Evolutionary conservation across 2,329 filamentous ascomycete species (phyloP), one percentile per base, ranked within the genome.

Genomic region (Hypoxylon sp.): DNA sequence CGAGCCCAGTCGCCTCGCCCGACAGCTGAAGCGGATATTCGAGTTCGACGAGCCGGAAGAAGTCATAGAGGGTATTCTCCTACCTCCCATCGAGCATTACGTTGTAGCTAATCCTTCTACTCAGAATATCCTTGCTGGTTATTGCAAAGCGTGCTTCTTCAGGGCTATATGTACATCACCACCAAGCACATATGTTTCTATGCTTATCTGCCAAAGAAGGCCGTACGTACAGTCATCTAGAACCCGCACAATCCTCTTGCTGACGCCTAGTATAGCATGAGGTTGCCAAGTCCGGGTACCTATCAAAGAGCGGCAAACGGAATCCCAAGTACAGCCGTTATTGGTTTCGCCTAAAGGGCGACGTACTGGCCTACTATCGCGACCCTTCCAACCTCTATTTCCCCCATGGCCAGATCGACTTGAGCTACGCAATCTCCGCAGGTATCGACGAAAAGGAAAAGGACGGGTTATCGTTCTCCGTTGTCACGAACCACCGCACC

Each of bases 151-250:
- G 92, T 97, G 40, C 79, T 98, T 24, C 82, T 98, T 7, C 92
- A 97, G 72, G 95, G 95, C 4, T 97, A 95, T 73, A 88, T 99
- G 83, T 98, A 98, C 76, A 91, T 99, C 70, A 98, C 95, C 0
- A 82, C 89, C 60, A 90, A 88, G 67, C 95, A 99, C 72, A 90
- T 98, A 60, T 97, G 93, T 76, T 99, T 98, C 74, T 98, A 97
- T 72, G 92, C 95, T 33, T 97, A 97, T 72, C 83, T 98, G n/a
- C 92, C 92, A 5, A 96, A 93, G 79, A 97, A 95, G 81, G 86
- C 89, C 48, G 89, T 90, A 80, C 75, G 87, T 70, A 21, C 18
- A 17, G 6, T 51, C 23, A 15, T 26, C n/a, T 15, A 20, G 20
- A 41, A 1, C 31, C 11, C 15, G 17, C 24, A 11, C 10, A n/a